These are phyloP conservation scores for Zygoascus biomembranicola DNA, from an alignment of 805 yeast genomes.

Conservation along the genomic window DNA sequence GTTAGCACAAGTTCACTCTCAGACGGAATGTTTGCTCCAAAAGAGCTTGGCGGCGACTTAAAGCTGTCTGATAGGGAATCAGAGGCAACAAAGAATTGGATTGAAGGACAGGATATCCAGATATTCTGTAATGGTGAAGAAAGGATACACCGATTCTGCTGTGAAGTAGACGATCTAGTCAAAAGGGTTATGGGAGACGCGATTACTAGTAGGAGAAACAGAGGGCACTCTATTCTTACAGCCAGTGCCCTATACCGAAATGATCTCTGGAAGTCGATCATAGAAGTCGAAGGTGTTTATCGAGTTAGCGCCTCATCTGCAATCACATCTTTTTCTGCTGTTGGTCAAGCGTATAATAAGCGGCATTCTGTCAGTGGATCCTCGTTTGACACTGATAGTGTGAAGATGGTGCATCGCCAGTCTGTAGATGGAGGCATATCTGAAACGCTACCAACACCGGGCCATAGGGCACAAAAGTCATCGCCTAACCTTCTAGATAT, in stretches of 20 bases:
- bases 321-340: background rate
- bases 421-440: conserved; percentile 1
- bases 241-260: conserved; percentile 13
- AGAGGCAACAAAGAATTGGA: conserved; percentile 23
- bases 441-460: conserved; percentile 1
- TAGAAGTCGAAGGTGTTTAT: conserved; percentile 14
- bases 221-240: conserved; percentile 17
- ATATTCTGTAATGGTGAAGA: conserved; percentile 30
- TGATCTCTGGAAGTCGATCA: conserved; percentile 20
- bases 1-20: conserved; percentile 16
- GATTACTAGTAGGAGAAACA: conserved; percentile 14
- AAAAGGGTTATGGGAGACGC: conserved; percentile 23
- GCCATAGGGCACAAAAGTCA: conserved; percentile 14
- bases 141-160: conserved; percentile 27
- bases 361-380: background rate
- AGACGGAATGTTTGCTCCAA: conserved; percentile 24
- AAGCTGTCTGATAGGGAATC: conserved; percentile 30
- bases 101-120: conserved; percentile 25
- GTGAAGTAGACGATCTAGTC: conserved; percentile 22
- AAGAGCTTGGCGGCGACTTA: conserved; percentile 20
- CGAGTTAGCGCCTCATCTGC: conserved; percentile 8
- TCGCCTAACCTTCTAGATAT: conserved; percentile 19
- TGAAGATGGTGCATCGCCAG: background rate
- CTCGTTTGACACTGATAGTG: background rate
- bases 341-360: background rate